Base-by-base conservation (phyloP, 331 rosid species). In the Rhamnella rubrinervis region DNA sequence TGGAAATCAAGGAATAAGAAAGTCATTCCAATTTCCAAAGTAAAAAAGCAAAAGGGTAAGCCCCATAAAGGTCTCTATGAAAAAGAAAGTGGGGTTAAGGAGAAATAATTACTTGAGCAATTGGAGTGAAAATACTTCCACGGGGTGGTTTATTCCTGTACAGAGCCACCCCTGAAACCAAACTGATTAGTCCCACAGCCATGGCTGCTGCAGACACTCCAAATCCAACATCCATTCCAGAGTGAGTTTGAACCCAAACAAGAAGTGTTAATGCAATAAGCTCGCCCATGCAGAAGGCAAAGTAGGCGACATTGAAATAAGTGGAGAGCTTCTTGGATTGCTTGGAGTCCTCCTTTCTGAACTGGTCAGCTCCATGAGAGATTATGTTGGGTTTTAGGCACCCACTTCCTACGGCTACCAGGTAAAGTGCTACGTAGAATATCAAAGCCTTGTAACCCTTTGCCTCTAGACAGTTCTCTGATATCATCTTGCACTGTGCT, bases 321-420 rank as follows among this genome's bases (percentile, higher is more conserved):
- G 88, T 71, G 0, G 95, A 88, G 2, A 88, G 83, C 73, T 71
- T 85, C 57, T 69, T 79, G 13, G 73, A 59, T 51, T 88, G 84
- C 55, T 65, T 73, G 9, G 84, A 65, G 28, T 86, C 82, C 11
- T 79, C 75, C 31, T 66, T 73, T 31, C 64, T 16, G 71, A 83
- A 85, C 61, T 88, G 95, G 66, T 85, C 91, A 18, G 95, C 95
- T 39, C 95, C 95, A 58, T 77, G 95, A 20, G 91, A 75, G 7
- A 85, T 83, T 55, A 88, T 83, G 71, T 85, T 88, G 6, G 95
- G 91, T 61, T 88, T 88, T 10, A 88, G 72, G 50, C 91, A 81
- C 1, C 95, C 95, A 76, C 89, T 88, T 63, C 95, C 95, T 9
- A 88, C 50, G 28, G 95, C 95, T 59, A 88, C 89, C 77, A 88